Percentiles rank a stretch among this genome's conserved stretches.
Conservation (phyloP, 495 filamentous ascomycete species). For the Annulohypoxylon bovei region DNA sequence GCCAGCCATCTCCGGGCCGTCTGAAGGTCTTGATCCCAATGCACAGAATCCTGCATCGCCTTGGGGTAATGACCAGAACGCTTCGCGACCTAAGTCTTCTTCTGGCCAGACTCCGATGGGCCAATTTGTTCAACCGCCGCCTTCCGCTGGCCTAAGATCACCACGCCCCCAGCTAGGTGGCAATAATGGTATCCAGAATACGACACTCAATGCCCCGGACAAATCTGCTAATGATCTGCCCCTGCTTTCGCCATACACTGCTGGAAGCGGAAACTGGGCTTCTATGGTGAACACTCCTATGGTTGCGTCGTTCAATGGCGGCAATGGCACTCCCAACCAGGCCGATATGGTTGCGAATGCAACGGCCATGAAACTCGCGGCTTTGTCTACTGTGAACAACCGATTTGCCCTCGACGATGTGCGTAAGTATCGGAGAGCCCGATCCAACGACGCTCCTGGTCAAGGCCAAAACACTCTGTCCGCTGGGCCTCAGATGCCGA, state of each 20-base stretch:
- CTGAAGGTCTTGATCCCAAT: constrained; percentile 60
- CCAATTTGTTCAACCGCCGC: constrained; percentile 88
- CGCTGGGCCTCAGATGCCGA: constrained; percentile 54
- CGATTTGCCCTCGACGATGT: constrained; percentile 96
- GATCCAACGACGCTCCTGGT: constrained; percentile 85
- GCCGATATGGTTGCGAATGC: constrained; percentile 99
- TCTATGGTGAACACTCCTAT: constrained; percentile 99
- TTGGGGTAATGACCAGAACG: constrained; percentile 70
- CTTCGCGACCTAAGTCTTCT: constrained; percentile 87
- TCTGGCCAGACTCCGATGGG: constrained; percentile 90
- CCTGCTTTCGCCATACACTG: constrained; percentile 87
- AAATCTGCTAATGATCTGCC: constrained; percentile 74
- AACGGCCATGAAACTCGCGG: constrained; percentile 98
- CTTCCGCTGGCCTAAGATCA: constrained; percentile 82
- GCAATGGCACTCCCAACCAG: constrained; percentile 65
- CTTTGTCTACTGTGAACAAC: constrained; percentile 97
- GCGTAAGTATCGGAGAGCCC: constrained; percentile 89
- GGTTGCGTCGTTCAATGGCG: constrained; percentile 80
- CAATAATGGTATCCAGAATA: constrained; percentile 79
- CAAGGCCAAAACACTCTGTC: constrained; percentile 55
- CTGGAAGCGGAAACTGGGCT: constrained; percentile 91
- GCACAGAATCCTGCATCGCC: constrained; percentile 76
- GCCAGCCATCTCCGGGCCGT: constrained; percentile 74
- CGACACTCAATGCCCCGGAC: constrained; percentile 79
- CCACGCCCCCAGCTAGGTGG: constrained; percentile 76